Conservation (phyloP, 768 basidiomycete species). For the Rhizopogon vesiculosus region DNA sequence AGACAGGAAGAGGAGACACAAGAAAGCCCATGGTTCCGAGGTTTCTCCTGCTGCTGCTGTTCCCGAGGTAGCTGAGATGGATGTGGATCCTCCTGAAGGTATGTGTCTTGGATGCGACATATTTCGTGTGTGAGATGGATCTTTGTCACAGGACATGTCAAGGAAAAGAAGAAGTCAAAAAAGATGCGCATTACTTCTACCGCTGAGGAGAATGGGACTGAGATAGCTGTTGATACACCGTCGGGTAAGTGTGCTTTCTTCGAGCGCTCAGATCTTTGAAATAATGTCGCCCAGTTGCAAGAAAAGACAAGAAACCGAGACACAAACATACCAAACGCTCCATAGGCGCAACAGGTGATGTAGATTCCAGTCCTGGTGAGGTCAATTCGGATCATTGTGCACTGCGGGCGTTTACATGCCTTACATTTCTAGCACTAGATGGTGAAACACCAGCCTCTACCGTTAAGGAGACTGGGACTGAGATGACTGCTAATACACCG, state of each 20-base stretch:
- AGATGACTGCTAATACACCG: background rate
- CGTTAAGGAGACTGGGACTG: background rate
- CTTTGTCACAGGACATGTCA: slow-evolving; percentile 10
- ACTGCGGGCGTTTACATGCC: background rate
- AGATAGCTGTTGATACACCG: background rate
- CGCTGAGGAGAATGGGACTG: background rate
- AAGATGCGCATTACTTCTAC: background rate
- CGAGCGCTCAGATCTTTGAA: background rate
- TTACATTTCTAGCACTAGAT: background rate
- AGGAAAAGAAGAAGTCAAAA: slow-evolving; percentile 7
- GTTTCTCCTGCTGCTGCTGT: slow-evolving; percentile 12
- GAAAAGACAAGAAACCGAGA: slow-evolving; percentile 12
- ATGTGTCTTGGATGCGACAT: slow-evolving; percentile 8
- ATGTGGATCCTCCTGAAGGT: background rate
- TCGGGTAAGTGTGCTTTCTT: background rate
- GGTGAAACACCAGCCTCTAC: background rate
- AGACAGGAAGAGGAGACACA: slow-evolving; percentile 39
- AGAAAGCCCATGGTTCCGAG: slow-evolving; percentile 31
- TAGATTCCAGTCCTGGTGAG: background rate
- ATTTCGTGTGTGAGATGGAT: background rate
- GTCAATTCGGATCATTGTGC: no score
- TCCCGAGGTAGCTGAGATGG: slow-evolving; percentile 13
- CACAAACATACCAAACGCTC: background rate
- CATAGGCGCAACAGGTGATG: background rate
- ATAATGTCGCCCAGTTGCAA: background rate